A percentile compares a stretch with the other conserved stretches of the same genome.
These are phyloP conservation scores for Hortaea werneckii DNA, from an alignment of 2,329 filamentous ascomycete genomes.

Conservation along the genomic window DNA sequence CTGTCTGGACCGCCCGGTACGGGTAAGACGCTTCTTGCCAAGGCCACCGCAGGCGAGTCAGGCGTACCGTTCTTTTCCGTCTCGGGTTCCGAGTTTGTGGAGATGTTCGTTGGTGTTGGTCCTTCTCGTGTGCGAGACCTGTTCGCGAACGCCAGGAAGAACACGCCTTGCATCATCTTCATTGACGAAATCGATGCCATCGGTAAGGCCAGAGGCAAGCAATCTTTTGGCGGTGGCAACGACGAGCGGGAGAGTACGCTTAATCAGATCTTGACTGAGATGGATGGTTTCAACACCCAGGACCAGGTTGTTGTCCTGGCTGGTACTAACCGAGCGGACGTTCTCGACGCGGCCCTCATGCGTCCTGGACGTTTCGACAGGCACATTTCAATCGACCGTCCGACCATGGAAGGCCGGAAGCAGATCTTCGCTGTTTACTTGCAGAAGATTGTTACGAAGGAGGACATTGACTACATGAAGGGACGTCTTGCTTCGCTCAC, in stretches of 20 bases:
- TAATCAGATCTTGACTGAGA: conserved; percentile 97
- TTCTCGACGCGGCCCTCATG: conserved; percentile 92
- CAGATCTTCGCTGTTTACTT: conserved; percentile 95
- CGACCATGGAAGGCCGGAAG: conserved; percentile 91
- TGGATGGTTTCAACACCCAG: conserved; percentile 97
- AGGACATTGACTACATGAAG: conserved; percentile 77
- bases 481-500: conserved; percentile 86
- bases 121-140: conserved; percentile 90
- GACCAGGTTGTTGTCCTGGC: conserved; percentile 95
- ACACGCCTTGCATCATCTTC: conserved; percentile 96
- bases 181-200: conserved; percentile 99
- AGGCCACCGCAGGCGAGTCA: conserved; percentile 94
- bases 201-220: conserved; percentile 77
- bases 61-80: conserved; percentile 97
- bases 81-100: conserved; percentile 95
- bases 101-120: conserved; percentile 99
- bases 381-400: conserved; percentile 88
- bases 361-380: conserved; percentile 93
- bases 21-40: conserved; percentile 93
- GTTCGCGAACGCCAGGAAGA: conserved; percentile 89
- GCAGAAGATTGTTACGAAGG: conserved; percentile 85
- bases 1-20: conserved; percentile 96
- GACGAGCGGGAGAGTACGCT: conserved; percentile 95
- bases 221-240: conserved; percentile 78
- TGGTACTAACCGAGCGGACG: conserved; percentile 89